These are phyloP conservation scores for Aquilaria yunnanensis DNA, from an alignment of 345 rosid species.

Conservation along the genomic window DNA sequence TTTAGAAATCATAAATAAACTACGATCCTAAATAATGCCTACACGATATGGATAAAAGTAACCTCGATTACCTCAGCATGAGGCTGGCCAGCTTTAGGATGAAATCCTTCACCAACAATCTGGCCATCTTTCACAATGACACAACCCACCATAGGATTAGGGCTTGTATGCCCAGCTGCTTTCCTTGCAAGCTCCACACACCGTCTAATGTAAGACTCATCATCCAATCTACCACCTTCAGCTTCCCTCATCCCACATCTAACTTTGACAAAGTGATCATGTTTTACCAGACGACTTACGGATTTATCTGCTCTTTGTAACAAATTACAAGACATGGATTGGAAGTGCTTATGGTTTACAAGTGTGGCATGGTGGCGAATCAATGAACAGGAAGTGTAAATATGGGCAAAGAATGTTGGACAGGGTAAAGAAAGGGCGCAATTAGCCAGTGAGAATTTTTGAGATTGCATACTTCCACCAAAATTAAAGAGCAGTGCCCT, in stretches of 20 bases:
- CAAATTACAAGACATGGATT: slow-evolving; percentile 18
- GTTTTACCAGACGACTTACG: slow-evolving; percentile 9
- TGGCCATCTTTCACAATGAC: slow-evolving; percentile 79
- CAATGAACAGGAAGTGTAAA: slow-evolving; percentile 5
- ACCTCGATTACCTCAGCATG: slow-evolving; percentile 75
- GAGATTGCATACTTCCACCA: slow-evolving; percentile 19
- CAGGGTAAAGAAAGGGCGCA: background rate
- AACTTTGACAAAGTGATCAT: slow-evolving; percentile 16
- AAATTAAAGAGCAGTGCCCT: too few relatives aligned
- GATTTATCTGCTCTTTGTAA: slow-evolving; percentile 19
- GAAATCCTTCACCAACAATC: slow-evolving; percentile 91
- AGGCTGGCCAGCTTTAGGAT: slow-evolving; percentile 96
- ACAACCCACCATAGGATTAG: slow-evolving; percentile 96
- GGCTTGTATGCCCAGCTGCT: slow-evolving; percentile 79
- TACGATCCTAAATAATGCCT: too few relatives aligned
- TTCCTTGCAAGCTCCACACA: slow-evolving; percentile 76
- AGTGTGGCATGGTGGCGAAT: slow-evolving; percentile 1
- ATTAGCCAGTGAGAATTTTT: slow-evolving; percentile 7
- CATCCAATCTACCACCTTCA: slow-evolving; percentile 24
- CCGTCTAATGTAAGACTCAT: slow-evolving; percentile 64
- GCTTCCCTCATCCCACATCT: slow-evolving; percentile 17
- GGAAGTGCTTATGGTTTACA: background rate
- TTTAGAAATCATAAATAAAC: too few relatives aligned
- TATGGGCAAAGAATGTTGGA: slow-evolving; percentile 3
- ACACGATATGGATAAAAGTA: background rate